phyloP scores from a whole-genome alignment of 345 rosid genomes.

The Psidium guajava region DNA sequence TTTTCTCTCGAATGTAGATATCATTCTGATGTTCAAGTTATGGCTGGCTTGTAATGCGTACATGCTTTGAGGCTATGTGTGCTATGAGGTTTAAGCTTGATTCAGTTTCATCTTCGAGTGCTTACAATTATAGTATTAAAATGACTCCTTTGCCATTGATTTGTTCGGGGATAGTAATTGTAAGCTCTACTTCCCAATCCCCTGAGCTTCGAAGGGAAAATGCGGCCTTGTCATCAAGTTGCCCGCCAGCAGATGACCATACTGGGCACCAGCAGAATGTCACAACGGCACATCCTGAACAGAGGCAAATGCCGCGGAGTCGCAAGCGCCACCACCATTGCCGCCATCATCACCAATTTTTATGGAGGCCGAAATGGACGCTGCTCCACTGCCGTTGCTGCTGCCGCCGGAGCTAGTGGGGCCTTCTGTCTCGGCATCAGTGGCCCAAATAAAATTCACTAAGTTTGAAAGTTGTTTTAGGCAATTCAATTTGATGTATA shows the following conservation, averaged over 20 bases:
- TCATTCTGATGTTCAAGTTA: not conserved
- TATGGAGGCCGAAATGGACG: too few species aligned
- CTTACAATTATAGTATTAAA: not conserved
- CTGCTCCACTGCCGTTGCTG: too few species aligned
- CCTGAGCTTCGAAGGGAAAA: not conserved
- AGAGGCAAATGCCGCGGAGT: too few species aligned
- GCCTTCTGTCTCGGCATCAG: too few species aligned
- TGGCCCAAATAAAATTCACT: too few species aligned
- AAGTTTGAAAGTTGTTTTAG: too few species aligned
- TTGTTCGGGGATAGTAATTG: not conserved
- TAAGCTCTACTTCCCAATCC: not conserved
- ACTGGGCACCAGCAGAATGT: too few species aligned
- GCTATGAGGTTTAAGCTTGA: not conserved
- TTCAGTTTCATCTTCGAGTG: not conserved
- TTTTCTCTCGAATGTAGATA: not conserved
- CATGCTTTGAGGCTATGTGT: not conserved
- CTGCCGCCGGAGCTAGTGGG: too few species aligned
- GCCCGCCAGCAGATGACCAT: not conserved
- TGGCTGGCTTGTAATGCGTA: not conserved
- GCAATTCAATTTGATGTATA: too few species aligned
- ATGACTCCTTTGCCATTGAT: not conserved
- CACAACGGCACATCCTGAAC: too few species aligned
- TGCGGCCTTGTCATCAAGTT: not conserved
- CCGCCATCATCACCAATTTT: too few species aligned
- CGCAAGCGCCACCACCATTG: too few species aligned